phyloP scores from a whole-genome alignment of 495 filamentous ascomycete genomes.

The Aspergillus avenaceus region DNA sequence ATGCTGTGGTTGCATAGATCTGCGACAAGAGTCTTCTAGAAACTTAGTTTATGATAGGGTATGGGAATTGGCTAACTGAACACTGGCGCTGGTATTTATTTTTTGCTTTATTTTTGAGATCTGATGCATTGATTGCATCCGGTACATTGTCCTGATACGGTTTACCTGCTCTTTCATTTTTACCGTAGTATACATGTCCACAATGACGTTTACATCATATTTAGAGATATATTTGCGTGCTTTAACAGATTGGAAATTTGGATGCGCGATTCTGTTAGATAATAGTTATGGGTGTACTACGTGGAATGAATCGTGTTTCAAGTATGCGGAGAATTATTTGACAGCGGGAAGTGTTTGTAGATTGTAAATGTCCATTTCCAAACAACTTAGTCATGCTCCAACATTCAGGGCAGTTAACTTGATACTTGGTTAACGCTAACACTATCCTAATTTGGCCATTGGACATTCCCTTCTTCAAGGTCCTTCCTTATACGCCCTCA shows the following conservation, averaged over 20 bases:
- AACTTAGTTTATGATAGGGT: constrained; percentile 18
- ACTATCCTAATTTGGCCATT: too few relatives aligned
- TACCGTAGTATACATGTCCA: constrained; percentile 30
- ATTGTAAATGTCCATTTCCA: too few relatives aligned
- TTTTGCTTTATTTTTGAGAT: constrained; percentile 14
- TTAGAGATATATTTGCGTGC: constrained; percentile 19
- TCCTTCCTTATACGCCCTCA: too few relatives aligned
- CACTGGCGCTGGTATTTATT: constrained; percentile 30
- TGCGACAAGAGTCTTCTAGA: constrained; percentile 6
- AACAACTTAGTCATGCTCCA: background rate
- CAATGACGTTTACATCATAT: constrained; percentile 24
- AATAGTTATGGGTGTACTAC: too few relatives aligned
- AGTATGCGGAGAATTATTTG: too few relatives aligned
- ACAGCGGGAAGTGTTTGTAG: too few relatives aligned
- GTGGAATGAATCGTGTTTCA: too few relatives aligned
- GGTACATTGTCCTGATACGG: constrained; percentile 11
- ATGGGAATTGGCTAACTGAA: constrained; percentile 26
- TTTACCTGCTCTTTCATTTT: constrained; percentile 17
- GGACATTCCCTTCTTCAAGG: too few relatives aligned
- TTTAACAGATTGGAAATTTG: constrained; percentile 6
- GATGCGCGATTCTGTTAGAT: background rate
- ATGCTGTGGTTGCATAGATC: constrained; percentile 36
- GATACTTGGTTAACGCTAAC: too few relatives aligned
- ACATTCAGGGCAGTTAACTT: background rate
- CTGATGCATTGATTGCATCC: constrained; percentile 16